Base-by-base conservation (phyloP, 2,329 filamentous ascomycete genomes). In the Akanthomyces dipterigenus region DNA sequence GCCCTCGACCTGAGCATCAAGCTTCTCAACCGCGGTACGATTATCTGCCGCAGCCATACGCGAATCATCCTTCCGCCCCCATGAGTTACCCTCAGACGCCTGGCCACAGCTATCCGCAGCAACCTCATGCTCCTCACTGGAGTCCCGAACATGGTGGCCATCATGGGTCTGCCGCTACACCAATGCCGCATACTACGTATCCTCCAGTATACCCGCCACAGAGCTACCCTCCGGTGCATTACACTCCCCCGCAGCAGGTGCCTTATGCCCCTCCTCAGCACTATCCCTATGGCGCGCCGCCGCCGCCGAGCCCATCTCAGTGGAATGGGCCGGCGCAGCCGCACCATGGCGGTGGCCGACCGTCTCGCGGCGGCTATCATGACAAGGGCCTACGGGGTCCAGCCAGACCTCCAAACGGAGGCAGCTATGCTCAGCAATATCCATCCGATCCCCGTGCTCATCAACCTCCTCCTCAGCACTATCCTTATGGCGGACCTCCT, bases 191-290 rank as follows among this genome's bases (percentile, higher is more conserved):
- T 36, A 75, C 79, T 63, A 82, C 82, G 67, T 85, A 85, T 67
- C 83, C 85, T 65, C 82, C 82, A 38, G 84, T 82, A 70, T 86
- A 84, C 68, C 78, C 82, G 43, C 79, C 80, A 45, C 84, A 85
- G 66, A 71, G 76, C 9, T 86, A 85, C 62, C 71, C 72, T 36
- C 69, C 72, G 49, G 61, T 75, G 26, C 75, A 78, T 58, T 76
- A 77, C 40, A 48, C 26, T 18, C 53, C 53, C 62, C 67, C 74
- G 14, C 80, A 80, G 63, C 78, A 78, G 57, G 73, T 77, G 42
- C 71, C 76, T 16, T 81, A 81, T 64, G 72, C 71, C 14, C 70
- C 75, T 48, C 72, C 75, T 31, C 75, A 75, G 58, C 71, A 71
- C 40, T 77, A 77, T 42, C 70, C 72, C 4, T 78, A 77, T 64